Evolutionary conservation across 129 eudicot genomes (phyloP).

Genomic region (Dittrichia graveolens): DNA sequence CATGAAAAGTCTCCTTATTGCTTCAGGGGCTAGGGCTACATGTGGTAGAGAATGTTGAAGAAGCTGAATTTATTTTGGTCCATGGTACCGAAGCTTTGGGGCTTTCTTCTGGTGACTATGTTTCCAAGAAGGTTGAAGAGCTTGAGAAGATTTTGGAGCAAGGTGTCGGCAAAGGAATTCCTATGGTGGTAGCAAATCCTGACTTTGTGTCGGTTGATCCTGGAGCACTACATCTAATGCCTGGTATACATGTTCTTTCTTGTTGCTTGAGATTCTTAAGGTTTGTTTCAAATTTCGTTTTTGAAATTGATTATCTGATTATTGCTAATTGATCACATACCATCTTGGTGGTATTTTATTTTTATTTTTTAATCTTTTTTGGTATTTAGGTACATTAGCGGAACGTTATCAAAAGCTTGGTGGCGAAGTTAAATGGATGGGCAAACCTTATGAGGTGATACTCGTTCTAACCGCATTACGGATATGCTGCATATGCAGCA

Average conservation of each 20-base stretch:
- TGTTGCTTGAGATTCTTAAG: background rate
- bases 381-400: constrained; percentile 67
- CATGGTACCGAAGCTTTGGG: constrained; percentile 99
- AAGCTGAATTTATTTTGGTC: constrained; percentile 84
- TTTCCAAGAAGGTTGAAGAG: constrained; percentile 59
- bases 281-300: no score
- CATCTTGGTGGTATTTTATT: no score
- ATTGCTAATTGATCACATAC: no score
- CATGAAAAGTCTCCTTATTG: constrained; percentile 7
- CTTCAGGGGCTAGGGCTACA: constrained; percentile 76
- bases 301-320: no score
- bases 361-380: no score
- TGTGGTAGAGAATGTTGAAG: constrained; percentile 77
- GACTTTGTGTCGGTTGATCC: constrained; percentile 96
- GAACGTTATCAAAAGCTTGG: constrained; percentile 79
- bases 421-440: constrained; percentile 98
- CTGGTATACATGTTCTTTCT: constrained; percentile 48
- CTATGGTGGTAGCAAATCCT: constrained; percentile 99
- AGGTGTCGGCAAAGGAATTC: constrained; percentile 70
- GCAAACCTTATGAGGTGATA: constrained; percentile 34
- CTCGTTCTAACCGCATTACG: no score
- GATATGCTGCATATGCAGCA: no score
- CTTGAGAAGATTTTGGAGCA: constrained; percentile 77
- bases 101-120: constrained; percentile 68
- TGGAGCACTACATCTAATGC: constrained; percentile 89